Percentiles rank a stretch among this genome's conserved stretches.
Conservation (phyloP, 1,284 basidiomycete genomes). For the Ceraceosorus guamensis region DNA sequence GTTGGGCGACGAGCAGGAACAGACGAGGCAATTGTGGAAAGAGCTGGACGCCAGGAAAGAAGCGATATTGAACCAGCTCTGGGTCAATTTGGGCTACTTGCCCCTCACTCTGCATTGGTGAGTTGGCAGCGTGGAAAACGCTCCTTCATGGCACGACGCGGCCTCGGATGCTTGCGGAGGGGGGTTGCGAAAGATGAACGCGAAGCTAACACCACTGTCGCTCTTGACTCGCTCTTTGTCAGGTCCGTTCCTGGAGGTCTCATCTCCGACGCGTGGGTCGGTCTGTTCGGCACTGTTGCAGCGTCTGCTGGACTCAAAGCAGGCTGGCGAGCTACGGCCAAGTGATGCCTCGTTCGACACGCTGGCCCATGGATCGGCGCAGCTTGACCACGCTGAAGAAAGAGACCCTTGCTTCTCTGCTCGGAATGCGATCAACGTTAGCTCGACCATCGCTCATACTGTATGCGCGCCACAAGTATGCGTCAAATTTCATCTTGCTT, state of each 20-base stretch:
- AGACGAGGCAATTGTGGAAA: conserved; percentile 42
- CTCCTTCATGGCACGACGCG: neutral
- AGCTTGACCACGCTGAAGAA: no score
- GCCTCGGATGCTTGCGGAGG: neutral
- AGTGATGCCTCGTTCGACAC: no score
- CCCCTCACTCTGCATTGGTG: conserved; percentile 78
- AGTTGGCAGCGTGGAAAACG: conserved; percentile 25
- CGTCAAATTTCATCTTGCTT: no score
- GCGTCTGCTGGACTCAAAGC: conserved; percentile 34
- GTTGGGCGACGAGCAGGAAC: conserved; percentile 30
- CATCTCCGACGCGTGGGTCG: conserved; percentile 41
- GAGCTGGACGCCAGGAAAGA: conserved; percentile 55
- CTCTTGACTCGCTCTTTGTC: neutral
- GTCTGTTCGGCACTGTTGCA: conserved; percentile 45
- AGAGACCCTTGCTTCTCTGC: no score
- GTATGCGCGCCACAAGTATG: no score
- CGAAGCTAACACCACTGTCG: neutral
- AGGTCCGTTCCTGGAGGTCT: conserved; percentile 30
- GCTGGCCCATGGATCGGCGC: no score
- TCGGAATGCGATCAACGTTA: no score
- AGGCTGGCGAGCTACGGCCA: conserved; percentile 36
- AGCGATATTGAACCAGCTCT: conserved; percentile 64
- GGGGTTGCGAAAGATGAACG: neutral
- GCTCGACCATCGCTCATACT: no score
- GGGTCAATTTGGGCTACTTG: conserved; percentile 67